Conservation (phyloP, 2,329 filamentous ascomycete species). For the Davidsoniella australis region DNA sequence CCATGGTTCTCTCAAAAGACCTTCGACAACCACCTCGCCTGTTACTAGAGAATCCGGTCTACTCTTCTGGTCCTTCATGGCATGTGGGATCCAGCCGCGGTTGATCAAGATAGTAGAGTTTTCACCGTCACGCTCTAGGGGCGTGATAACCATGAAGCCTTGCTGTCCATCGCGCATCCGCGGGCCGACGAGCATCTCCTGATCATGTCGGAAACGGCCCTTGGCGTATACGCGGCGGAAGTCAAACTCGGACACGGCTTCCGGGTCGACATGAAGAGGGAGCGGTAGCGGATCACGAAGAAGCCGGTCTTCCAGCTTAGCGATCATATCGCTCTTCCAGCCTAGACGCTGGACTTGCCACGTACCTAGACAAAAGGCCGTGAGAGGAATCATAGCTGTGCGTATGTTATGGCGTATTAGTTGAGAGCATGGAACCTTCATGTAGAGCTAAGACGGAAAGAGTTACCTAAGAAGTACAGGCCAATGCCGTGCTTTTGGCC, state of each 20-base stretch:
- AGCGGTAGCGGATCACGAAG: slow-evolving; percentile 72
- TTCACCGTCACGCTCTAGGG: slow-evolving; percentile 53
- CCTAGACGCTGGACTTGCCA: slow-evolving; percentile 90
- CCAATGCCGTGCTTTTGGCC: slow-evolving; percentile 61
- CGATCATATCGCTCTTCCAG: slow-evolving; percentile 88
- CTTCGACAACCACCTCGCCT: slow-evolving; percentile 64
- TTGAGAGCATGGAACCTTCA: neutral
- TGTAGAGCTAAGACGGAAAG: neutral
- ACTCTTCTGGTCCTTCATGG: slow-evolving; percentile 47
- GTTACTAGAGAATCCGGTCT: slow-evolving; percentile 47
- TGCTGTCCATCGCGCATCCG: slow-evolving; percentile 77
- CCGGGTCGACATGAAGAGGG: slow-evolving; percentile 64
- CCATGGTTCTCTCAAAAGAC: slow-evolving; percentile 73
- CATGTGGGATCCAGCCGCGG: slow-evolving; percentile 80
- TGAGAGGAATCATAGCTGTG: slow-evolving; percentile 67
- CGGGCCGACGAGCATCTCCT: slow-evolving; percentile 92
- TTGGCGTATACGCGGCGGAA: slow-evolving; percentile 66
- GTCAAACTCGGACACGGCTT: slow-evolving; percentile 76
- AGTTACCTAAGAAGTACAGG: slow-evolving; percentile 55
- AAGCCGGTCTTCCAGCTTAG: slow-evolving; percentile 81
- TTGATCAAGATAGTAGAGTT: slow-evolving; percentile 65
- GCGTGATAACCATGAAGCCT: slow-evolving; percentile 83
- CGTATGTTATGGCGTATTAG: slow-evolving; percentile 4
- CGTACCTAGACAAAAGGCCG: slow-evolving; percentile 74
- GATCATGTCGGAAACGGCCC: slow-evolving; percentile 65